Evolutionary conservation across 345 rosid genomes (phyloP), one percentile per base, ranked within the genome.

Genomic region (Anastatica hierochuntica): DNA sequence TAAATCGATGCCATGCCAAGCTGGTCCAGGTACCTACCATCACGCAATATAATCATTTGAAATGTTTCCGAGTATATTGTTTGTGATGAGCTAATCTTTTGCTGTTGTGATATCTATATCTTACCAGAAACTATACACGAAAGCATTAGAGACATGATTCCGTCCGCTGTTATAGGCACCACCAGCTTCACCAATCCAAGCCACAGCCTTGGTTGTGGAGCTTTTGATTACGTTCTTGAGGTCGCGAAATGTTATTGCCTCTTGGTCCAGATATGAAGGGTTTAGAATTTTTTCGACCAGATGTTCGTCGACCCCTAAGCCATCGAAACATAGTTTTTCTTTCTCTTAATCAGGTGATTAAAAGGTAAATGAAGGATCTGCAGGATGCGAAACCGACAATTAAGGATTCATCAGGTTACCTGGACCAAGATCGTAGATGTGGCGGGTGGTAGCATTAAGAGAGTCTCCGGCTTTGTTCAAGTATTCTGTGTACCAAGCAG

Each of bases 131-230:
- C 96, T 85, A 66, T 69, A 81, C 35, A 85, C 94, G 41, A 92
- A 92, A 1, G 97, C 84, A 71, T 92, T 81, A 18, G 86, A 75
- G 48, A 92, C 94, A 56, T 54, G 85, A 56, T 83, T 74, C 17
- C 44, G 78, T 35, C 98, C 98, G 14, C 95, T 88, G 79, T 88
- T 92, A 77, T 83, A 88, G 43, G 97, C 97, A 21, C 98, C 97
- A 64, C 98, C 98, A 17, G 97, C 37, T 65, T 92, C 98, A 35
- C 98, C 90, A 65, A 92, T 94, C 97, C 97, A 88, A 19, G 95
- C 84, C 36, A 45, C 71, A 11, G 79, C 81, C 8, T 78, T 66
- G 20, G 88, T 74, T 67, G 67, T 37, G 42, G 95, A 76, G 48
- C 40, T 79, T 62, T 69, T 75, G 26, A 90, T 62, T 41, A 61